Evolutionary conservation across 129 eudicot species (phyloP).

Genomic region (Kitagawia praeruptora): DNA sequence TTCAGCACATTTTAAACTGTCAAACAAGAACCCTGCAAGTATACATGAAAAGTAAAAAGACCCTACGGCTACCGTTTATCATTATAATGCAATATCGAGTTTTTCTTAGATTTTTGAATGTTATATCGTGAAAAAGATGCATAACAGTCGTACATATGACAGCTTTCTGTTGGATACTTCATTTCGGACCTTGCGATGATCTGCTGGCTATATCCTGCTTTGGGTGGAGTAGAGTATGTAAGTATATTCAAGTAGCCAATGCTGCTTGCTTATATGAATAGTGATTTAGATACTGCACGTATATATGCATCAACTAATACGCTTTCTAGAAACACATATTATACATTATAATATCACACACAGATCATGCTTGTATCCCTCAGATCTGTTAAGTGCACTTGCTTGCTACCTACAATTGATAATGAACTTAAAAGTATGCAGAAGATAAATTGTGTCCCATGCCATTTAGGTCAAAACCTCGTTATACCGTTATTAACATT

Average conservation of each 20-base stretch:
- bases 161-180: slow-evolving; percentile 97
- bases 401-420: not conserved
- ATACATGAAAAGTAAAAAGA: not conserved
- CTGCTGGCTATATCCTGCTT: slow-evolving; percentile 83
- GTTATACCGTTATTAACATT: not conserved
- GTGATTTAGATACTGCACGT: not conserved
- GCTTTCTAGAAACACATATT: slow-evolving; percentile 4
- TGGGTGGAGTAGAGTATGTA: slow-evolving; percentile 97
- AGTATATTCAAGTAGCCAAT: slow-evolving; percentile 27
- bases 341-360: not conserved
- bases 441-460: not conserved
- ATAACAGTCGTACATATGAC: slow-evolving; percentile 20
- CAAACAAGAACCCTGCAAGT: not conserved
- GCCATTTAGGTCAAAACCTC: not conserved
- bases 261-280: not conserved
- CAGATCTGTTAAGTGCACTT: not conserved
- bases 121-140: not conserved
- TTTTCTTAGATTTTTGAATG: not conserved
- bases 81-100: not conserved
- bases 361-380: slow-evolving; percentile 1
- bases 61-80: not conserved
- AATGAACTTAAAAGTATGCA: not conserved
- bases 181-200: slow-evolving; percentile 85
- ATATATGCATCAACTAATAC: not conserved
- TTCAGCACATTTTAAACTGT: not conserved